A percentile compares a stretch with the other conserved stretches of the same genome.
These are phyloP conservation scores for Pontederia paniculata DNA, from an alignment of 176 grass and related monocot species.

Conservation along the genomic window DNA sequence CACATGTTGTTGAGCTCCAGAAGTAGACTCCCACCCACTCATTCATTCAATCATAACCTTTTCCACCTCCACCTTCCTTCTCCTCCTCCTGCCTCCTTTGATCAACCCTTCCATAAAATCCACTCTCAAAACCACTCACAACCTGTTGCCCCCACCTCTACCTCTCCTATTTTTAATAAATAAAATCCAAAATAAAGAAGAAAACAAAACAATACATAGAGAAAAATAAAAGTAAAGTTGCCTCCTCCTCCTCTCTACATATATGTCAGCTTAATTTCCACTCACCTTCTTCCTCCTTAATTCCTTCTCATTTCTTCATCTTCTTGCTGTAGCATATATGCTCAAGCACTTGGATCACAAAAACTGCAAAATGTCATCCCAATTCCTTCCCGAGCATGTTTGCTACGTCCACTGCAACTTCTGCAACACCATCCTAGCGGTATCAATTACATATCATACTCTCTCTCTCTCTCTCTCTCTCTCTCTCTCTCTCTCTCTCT, in stretches of 20 bases:
- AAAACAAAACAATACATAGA: background rate
- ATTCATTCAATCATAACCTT: conserved; percentile 12
- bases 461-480: background rate
- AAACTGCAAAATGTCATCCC: background rate
- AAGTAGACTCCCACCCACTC: conserved; percentile 13
- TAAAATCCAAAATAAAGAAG: background rate
- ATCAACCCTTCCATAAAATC: conserved; percentile 1
- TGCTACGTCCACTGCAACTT: conserved; percentile 22
- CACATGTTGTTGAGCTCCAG: background rate
- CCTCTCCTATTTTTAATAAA: conserved; percentile 3
- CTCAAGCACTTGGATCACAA: background rate
- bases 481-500: background rate
- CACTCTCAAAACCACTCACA: conserved; percentile 1
- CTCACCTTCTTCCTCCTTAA: background rate
- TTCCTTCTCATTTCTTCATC: background rate
- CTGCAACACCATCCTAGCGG: conserved; percentile 17
- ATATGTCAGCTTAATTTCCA: background rate
- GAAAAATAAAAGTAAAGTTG: too few species aligned
- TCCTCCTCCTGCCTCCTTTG: background rate
- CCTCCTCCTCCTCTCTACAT: background rate
- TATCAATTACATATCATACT: background rate
- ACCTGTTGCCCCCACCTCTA: conserved; percentile 7
- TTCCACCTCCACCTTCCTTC: background rate
- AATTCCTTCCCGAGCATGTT: conserved; percentile 5
- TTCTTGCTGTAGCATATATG: background rate